Evolutionary conservation across 2,329 filamentous ascomycete species (phyloP).

Genomic region (Claviceps arundinis): DNA sequence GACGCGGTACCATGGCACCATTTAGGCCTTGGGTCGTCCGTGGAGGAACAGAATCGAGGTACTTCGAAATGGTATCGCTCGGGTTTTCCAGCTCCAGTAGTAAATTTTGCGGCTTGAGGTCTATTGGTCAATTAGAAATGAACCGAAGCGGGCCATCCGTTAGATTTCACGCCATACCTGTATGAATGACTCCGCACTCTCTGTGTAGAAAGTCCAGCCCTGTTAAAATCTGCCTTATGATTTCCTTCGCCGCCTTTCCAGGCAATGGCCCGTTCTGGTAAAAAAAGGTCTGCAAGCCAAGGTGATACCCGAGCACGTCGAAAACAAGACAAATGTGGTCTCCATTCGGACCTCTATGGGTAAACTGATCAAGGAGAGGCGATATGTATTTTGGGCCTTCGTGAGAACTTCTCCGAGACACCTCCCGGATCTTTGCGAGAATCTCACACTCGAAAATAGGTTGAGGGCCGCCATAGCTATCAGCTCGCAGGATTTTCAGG

Average conservation of each 20-base stretch:
- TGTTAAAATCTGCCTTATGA: too few relatives aligned
- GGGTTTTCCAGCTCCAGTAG: too few relatives aligned
- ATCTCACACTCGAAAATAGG: neutral
- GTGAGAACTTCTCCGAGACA: neutral
- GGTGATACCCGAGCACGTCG: neutral
- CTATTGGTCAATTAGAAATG: too few relatives aligned
- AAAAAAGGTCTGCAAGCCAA: neutral
- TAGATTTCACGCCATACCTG: neutral
- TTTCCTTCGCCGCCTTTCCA: too few relatives aligned
- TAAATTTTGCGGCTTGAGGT: too few relatives aligned
- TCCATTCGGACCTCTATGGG: neutral
- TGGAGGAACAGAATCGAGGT: neutral
- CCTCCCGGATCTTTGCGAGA: neutral
- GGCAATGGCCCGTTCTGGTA: neutral
- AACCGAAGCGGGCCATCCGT: too few relatives aligned
- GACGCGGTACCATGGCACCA: neutral
- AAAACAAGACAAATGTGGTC: neutral
- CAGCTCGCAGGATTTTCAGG: neutral
- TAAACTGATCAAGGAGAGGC: neutral
- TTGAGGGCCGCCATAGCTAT: conserved; percentile 1
- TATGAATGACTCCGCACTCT: too few relatives aligned
- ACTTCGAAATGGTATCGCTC: neutral
- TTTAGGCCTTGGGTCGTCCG: neutral
- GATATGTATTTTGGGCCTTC: neutral
- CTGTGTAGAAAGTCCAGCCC: too few relatives aligned